These are phyloP conservation scores for Carallia pectinifolia DNA, from an alignment of 345 rosid genomes.

Conservation along the genomic window DNA sequence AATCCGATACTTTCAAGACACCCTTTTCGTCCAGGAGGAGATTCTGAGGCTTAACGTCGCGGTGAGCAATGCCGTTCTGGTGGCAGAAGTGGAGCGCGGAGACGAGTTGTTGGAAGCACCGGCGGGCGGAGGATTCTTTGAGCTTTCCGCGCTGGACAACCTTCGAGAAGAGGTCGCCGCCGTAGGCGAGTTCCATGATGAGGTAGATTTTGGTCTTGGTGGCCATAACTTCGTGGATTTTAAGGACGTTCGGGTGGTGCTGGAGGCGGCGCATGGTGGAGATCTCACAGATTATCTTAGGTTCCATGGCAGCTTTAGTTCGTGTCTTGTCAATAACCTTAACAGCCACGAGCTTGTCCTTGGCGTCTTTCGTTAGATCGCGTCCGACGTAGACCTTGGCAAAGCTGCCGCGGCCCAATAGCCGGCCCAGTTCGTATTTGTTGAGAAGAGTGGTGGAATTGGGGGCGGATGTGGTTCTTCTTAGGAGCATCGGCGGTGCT, in stretches of 20 bases:
- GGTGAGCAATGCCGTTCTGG: conserved; percentile 80
- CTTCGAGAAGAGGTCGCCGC: conserved; percentile 69
- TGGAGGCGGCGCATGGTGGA: conserved; percentile 81
- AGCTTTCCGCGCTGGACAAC: conserved; percentile 49
- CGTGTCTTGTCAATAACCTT: conserved; percentile 66
- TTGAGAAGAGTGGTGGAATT: conserved; percentile 44
- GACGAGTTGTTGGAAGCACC: conserved; percentile 74
- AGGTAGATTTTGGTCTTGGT: conserved; percentile 76
- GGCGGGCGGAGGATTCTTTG: conserved; percentile 53
- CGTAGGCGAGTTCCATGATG: conserved; percentile 74
- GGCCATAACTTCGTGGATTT: conserved; percentile 89
- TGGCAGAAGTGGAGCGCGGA: conserved; percentile 82
- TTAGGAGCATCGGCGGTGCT: conserved; percentile 10
- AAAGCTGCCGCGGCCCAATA: conserved; percentile 69
- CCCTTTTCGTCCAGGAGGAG: conserved; percentile 67
- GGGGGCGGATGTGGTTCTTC: conserved; percentile 15
- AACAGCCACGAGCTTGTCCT: conserved; percentile 44
- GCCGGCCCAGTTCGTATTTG: conserved; percentile 58
- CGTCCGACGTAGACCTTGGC: conserved; percentile 68
- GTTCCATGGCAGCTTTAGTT: conserved; percentile 52
- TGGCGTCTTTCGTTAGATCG: conserved; percentile 34
- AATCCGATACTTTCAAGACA: conserved; percentile 70
- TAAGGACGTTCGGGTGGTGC: conserved; percentile 72
- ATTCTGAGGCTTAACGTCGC: conserved; percentile 89
- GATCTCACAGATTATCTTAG: conserved; percentile 63